Conservation (phyloP, 139 green algal genomes). For the Desmodesmus armatus region DNA sequence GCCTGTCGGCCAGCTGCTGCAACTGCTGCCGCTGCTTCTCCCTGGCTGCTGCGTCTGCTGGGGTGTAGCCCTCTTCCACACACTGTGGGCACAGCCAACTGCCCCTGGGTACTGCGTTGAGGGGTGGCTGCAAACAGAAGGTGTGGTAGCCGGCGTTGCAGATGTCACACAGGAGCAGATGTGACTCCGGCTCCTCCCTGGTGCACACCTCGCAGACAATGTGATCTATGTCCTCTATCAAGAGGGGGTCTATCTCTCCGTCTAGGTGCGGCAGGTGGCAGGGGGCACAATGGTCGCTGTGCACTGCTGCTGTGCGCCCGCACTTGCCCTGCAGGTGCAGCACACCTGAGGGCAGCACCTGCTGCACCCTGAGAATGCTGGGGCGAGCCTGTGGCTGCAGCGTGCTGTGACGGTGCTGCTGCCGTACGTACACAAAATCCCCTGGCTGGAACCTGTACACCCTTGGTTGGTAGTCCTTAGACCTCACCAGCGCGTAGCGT, state of each 20-base stretch:
- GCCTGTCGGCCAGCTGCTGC: not conserved
- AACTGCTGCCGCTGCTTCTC: not conserved
- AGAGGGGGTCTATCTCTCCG: not conserved
- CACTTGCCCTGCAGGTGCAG: conserved; percentile 27
- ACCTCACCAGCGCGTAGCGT: conserved; percentile 1
- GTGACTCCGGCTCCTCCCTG: not conserved
- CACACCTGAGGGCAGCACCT: conserved; percentile 2
- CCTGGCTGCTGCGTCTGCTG: not conserved
- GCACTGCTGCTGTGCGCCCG: not conserved
- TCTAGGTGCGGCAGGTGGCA: conserved; percentile 24
- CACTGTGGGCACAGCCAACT: too few species aligned
- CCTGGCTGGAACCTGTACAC: not conserved
- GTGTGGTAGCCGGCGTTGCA: too few species aligned
- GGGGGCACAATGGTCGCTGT: conserved; percentile 14
- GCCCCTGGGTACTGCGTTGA: not conserved
- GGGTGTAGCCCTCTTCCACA: not conserved
- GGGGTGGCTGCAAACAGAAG: too few species aligned
- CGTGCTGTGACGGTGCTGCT: not conserved
- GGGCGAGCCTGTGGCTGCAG: conserved; percentile 2
- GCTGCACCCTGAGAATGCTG: not conserved
- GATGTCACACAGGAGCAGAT: too few species aligned
- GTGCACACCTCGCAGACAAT: too few species aligned
- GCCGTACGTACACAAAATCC: conserved; percentile 44
- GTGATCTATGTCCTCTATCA: not conserved
- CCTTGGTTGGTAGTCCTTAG: not conserved